Conservation (phyloP, 257 asterid genomes). For the Fraxinus quadrangulata region DNA sequence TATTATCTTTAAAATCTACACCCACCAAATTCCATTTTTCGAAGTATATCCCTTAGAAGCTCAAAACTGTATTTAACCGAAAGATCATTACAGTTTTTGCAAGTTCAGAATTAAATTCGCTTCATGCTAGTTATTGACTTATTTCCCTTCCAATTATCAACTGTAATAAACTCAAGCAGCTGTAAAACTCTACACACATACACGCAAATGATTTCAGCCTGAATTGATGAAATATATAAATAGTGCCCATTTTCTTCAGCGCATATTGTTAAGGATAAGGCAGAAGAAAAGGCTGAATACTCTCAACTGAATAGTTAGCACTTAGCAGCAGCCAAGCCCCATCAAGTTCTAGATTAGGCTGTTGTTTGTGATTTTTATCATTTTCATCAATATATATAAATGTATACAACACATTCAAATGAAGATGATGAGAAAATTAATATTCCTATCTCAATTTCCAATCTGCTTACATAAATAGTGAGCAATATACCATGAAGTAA, state of each 20-base stretch:
- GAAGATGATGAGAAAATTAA: no score
- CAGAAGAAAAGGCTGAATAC: no score
- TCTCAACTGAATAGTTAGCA: no score
- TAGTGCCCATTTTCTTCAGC: neutral
- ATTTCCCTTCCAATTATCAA: neutral
- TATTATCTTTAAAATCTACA: neutral
- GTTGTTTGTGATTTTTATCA: no score
- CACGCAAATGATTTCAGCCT: neutral
- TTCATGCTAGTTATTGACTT: neutral
- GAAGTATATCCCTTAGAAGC: neutral
- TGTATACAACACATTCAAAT: no score
- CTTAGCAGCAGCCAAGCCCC: no score
- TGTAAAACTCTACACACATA: neutral
- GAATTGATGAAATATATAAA: neutral
- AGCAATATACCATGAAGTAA: constrained; percentile 67
- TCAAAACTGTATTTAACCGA: neutral
- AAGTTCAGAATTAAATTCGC: neutral
- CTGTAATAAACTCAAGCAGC: neutral
- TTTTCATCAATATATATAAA: no score
- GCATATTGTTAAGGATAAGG: neutral
- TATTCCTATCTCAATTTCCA: neutral
- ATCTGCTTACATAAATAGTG: neutral
- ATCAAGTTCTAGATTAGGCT: no score
- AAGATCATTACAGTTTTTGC: neutral
- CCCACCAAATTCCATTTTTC: constrained; percentile 6